Evolutionary conservation across 1,284 basidiomycete genomes (phyloP).

Genomic region (Ganoderma lingzhi): DNA sequence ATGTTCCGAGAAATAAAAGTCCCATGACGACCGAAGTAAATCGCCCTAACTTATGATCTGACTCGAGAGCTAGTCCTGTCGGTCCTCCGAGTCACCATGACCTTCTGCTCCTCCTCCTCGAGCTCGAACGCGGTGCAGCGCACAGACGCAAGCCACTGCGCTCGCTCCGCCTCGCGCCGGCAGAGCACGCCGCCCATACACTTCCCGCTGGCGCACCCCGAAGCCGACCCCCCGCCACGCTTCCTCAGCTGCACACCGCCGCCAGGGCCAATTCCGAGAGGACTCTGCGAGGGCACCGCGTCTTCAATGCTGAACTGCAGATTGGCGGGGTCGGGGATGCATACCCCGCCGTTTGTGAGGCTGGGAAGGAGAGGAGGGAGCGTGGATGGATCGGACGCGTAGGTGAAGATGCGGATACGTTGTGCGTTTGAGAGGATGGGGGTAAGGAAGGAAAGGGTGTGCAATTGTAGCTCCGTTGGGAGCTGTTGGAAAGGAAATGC

Average conservation of each 20-base stretch:
- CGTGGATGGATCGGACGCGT: conserved; percentile 60
- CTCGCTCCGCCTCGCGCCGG: conserved; percentile 51
- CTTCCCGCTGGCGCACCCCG: conserved; percentile 42
- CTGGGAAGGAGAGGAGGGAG: conserved; percentile 58
- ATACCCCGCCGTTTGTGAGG: conserved; percentile 34
- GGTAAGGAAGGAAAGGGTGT: conserved; percentile 65
- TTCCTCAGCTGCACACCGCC: conserved; percentile 30
- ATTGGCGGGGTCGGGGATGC: conserved; percentile 47
- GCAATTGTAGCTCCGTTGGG: conserved; percentile 66
- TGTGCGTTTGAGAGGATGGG: conserved; percentile 66
- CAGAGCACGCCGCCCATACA: conserved; percentile 49
- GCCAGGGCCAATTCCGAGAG: conserved; percentile 26
- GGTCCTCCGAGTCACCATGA: neutral
- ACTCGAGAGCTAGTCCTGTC: conserved; percentile 4
- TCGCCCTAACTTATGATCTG: neutral
- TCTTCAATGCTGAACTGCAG: conserved; percentile 33
- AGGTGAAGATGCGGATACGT: conserved; percentile 60
- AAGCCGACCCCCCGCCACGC: conserved; percentile 21
- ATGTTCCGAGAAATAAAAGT: conserved; percentile 1
- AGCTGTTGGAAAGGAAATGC: conserved; percentile 52
- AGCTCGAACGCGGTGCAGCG: conserved; percentile 59
- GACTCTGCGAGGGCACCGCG: conserved; percentile 11
- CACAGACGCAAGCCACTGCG: conserved; percentile 53
- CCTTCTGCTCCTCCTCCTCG: conserved; percentile 26
- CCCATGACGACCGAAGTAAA: neutral